Base-by-base conservation (phyloP, 768 basidiomycete species). In the Fomitopsis pulvina region DNA sequence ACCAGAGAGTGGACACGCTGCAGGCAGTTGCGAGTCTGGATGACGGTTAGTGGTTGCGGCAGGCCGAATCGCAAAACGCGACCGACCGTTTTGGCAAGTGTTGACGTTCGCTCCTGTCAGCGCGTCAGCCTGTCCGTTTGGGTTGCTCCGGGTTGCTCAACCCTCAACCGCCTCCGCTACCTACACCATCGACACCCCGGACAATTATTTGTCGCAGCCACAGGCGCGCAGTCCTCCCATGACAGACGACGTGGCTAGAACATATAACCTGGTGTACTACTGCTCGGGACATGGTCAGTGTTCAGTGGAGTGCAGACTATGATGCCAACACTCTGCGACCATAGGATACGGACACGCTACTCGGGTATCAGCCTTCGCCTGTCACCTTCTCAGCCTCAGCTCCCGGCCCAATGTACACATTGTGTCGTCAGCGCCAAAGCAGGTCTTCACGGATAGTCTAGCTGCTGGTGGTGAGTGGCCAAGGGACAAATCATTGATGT, bases 281-380 rank as follows among this genome's bases (percentile, higher is more conserved):
- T 86, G 84, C 59, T 85, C 83, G 27, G 85, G 85, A 11, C 85
- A 87, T 60, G 85, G 85, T 83, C 47, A 50, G 77, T 56, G 34
- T 2, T 16, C 2, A 16, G 20, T 4, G n/a, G 9, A 16, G 3
- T n/a, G 4, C 30, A 20, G 3, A 29, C 11, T 14, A 10, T 22
- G 14, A 28, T 18, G 1, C 12, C 11, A 27, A 25, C 25, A 34
- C 30, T 12, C 26, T 14, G n/a, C 20, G 21, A 20, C 43, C 21
- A n/a, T 55, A 85, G 83, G 84, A n/a, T 88, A 84, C 49, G 84
- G 87, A n/a, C 87, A 90, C 60, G 87, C 87, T 8, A 91, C 87
- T 2, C 79, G 87, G 30, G 87, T 89, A 14, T 85, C 85, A 14
- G 87, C 87, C 1, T 80, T 89, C 53, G 72, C 83, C 2, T 65